These are phyloP conservation scores for Tricholoma saponaceum DNA, from an alignment of 768 basidiomycete species.

Conservation along the genomic window DNA sequence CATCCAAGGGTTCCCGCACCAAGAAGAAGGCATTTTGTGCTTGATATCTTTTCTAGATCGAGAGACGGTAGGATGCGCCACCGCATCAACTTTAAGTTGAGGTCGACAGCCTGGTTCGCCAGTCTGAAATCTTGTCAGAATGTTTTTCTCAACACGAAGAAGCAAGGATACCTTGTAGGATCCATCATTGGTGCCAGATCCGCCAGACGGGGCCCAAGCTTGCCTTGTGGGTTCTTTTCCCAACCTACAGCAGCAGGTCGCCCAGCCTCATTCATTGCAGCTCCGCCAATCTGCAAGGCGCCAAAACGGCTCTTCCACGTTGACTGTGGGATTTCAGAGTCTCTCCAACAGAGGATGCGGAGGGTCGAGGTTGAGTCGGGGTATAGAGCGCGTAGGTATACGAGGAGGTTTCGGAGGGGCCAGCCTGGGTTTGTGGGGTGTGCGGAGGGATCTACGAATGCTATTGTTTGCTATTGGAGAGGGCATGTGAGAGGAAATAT, in stretches of 20 bases:
- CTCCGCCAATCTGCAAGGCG: slow-evolving; percentile 32
- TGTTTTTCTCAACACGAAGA: background rate
- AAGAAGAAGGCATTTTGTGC: slow-evolving; percentile 77
- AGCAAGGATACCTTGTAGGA: slow-evolving; percentile 56
- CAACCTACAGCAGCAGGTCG: slow-evolving; percentile 81
- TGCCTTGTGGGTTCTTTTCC: slow-evolving; percentile 90
- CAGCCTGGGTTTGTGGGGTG: slow-evolving; percentile 74
- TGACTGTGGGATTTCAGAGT: slow-evolving; percentile 45
- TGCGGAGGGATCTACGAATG: slow-evolving; percentile 85
- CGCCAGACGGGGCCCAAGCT: slow-evolving; percentile 81
- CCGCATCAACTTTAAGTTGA: slow-evolving; percentile 96
- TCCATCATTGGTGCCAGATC: slow-evolving; percentile 98
- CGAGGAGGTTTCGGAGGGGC: slow-evolving; percentile 90
- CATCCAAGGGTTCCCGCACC: slow-evolving; percentile 97
- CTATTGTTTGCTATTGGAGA: slow-evolving; percentile 38
- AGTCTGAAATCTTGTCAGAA: slow-evolving; percentile 44
- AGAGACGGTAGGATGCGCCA: slow-evolving; percentile 93
- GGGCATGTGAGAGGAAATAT: background rate
- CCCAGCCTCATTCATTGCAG: slow-evolving; percentile 6
- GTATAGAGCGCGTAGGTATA: slow-evolving; percentile 67
- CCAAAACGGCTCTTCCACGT: slow-evolving; percentile 67
- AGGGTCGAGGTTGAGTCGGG: slow-evolving; percentile 44
- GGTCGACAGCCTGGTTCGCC: slow-evolving; percentile 95
- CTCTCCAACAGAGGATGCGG: slow-evolving; percentile 76
- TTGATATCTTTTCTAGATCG: slow-evolving; percentile 82